Evolutionary conservation across 2,329 filamentous ascomycete genomes (phyloP).

Genomic region (Ilyonectria sp.): DNA sequence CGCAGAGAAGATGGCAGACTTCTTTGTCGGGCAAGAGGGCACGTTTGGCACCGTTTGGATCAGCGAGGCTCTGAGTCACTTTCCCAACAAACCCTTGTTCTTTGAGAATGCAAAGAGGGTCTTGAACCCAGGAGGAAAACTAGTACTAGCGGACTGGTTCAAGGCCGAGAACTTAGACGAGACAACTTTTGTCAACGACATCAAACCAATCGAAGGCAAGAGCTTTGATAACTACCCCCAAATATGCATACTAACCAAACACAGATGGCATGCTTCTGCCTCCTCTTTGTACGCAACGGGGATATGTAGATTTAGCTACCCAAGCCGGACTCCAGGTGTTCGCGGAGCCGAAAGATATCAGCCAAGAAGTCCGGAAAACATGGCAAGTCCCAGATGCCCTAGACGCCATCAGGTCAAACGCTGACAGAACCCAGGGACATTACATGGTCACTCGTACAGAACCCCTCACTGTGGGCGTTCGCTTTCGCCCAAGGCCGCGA

Average conservation of each 20-base stretch:
- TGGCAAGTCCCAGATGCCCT: constrained; percentile 60
- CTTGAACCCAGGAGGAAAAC: constrained; percentile 63
- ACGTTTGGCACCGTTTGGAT: constrained; percentile 74
- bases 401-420: background rate
- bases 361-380: constrained; percentile 70
- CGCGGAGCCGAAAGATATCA: constrained; percentile 69
- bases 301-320: constrained; percentile 66
- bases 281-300: constrained; percentile 67
- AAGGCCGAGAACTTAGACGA: constrained; percentile 64
- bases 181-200: constrained; percentile 64
- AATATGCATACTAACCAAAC: background rate
- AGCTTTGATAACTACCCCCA: background rate
- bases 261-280: constrained; percentile 74
- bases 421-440: constrained; percentile 65
- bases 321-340: constrained; percentile 63
- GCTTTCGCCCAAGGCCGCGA: constrained; percentile 73
- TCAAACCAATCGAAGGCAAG: constrained; percentile 71
- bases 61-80: constrained; percentile 73
- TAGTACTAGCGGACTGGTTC: constrained; percentile 75
- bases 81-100: constrained; percentile 72
- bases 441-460: constrained; percentile 73
- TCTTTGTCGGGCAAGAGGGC: constrained; percentile 58
- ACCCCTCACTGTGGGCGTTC: constrained; percentile 73
- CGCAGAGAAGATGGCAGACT: constrained; percentile 72
- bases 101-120: constrained; percentile 67